Evolutionary conservation across 2,329 filamentous ascomycete species (phyloP).

Genomic region (Penicillium sp.): DNA sequence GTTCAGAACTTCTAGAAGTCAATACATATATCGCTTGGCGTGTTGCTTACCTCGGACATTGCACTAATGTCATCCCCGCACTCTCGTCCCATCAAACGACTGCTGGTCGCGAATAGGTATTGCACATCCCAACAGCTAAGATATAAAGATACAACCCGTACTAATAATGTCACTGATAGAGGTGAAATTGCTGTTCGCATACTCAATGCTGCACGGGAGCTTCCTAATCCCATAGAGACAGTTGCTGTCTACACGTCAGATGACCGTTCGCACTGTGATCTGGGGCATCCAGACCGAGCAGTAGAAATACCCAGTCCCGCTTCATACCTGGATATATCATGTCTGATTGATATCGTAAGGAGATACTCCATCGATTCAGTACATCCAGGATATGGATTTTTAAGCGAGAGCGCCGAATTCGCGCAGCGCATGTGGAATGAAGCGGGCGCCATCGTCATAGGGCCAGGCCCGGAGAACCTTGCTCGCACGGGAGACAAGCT

Average conservation of each 20-base stretch:
- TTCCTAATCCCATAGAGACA: constrained; percentile 51
- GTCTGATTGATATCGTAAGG: constrained; percentile 49
- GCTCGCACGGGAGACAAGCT: constrained; percentile 58
- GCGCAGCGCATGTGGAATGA: constrained; percentile 52
- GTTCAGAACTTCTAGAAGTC: background rate
- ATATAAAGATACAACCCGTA: background rate
- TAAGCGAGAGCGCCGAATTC: constrained; percentile 57
- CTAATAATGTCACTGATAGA: constrained; percentile 34
- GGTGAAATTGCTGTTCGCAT: constrained; percentile 66
- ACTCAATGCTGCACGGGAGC: constrained; percentile 59
- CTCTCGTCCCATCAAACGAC: constrained; percentile 46
- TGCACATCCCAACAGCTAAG: background rate
- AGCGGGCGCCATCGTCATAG: constrained; percentile 51
- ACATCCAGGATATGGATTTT: constrained; percentile 64
- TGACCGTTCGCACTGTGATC: constrained; percentile 56
- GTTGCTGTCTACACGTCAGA: constrained; percentile 56
- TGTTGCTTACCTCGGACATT: background rate
- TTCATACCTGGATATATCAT: constrained; percentile 54
- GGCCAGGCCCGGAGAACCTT: constrained; percentile 60
- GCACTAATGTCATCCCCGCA: constrained; percentile 23
- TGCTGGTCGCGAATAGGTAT: constrained; percentile 57
- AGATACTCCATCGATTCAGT: constrained; percentile 56
- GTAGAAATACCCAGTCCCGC: constrained; percentile 53
- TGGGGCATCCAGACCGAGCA: constrained; percentile 49
- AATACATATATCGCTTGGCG: background rate